phyloP scores from a whole-genome alignment of 1,284 basidiomycete species.

The Laetiporus sulphureus region DNA sequence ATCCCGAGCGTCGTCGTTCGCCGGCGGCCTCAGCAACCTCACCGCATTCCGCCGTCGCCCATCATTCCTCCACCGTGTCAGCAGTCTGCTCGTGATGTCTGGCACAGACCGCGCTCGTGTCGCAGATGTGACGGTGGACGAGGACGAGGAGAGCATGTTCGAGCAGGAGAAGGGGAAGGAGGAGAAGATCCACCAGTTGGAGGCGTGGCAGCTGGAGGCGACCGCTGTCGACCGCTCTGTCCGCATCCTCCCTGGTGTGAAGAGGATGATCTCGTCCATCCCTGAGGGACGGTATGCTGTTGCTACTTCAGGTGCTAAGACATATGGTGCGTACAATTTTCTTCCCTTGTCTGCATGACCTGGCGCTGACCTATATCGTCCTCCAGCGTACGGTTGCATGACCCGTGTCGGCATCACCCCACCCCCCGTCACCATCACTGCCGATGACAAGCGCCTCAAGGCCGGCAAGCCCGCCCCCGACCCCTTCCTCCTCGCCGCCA shows the following conservation, averaged over 20 bases:
- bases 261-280: slow-evolving; percentile 59
- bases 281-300: slow-evolving; percentile 67
- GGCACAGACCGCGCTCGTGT: slow-evolving; percentile 27
- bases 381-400: slow-evolving; percentile 61
- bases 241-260: slow-evolving; percentile 69
- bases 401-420: slow-evolving; percentile 66
- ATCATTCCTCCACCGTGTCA: slow-evolving; percentile 44
- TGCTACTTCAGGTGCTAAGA: slow-evolving; percentile 72
- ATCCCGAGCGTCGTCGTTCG: slow-evolving; percentile 34
- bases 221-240: slow-evolving; percentile 61
- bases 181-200: slow-evolving; percentile 28
- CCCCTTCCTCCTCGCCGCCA: slow-evolving; percentile 70
- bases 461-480: slow-evolving; percentile 66
- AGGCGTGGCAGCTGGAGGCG: slow-evolving; percentile 56
- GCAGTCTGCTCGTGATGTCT: slow-evolving; percentile 39
- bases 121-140: slow-evolving; percentile 34
- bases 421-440: slow-evolving; percentile 71
- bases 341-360: slow-evolving; percentile 3
- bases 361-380: slow-evolving; percentile 8
- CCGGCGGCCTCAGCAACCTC: slow-evolving; percentile 24
- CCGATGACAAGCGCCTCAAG: slow-evolving; percentile 66
- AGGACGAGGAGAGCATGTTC: slow-evolving; percentile 29
- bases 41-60: slow-evolving; percentile 33
- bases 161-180: slow-evolving; percentile 20
- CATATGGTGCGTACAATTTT: slow-evolving; percentile 50